Conservation (phyloP, 2,329 filamentous ascomycete genomes). For the Ilyonectria mors-panacis region DNA sequence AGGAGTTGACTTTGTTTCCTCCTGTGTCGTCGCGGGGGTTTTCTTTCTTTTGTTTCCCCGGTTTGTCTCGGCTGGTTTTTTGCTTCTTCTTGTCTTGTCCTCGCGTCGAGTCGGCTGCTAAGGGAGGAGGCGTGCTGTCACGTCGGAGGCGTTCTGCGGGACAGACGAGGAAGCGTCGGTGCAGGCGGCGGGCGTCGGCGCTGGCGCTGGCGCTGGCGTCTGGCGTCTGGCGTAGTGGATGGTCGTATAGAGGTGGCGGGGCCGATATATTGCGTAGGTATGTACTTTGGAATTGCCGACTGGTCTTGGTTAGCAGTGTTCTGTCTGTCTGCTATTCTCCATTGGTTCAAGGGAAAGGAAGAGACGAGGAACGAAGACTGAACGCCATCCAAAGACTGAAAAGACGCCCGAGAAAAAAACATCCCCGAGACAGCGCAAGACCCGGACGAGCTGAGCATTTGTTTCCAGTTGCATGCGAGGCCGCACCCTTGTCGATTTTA, state of each 20-base stretch:
- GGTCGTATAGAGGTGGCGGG: slow-evolving; percentile 16
- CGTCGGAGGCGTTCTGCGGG: slow-evolving; percentile 1
- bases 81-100: background rate
- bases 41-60: background rate
- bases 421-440: background rate
- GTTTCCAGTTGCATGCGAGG: background rate
- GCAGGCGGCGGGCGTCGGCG: slow-evolving; percentile 1
- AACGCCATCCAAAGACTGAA: no score
- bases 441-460: background rate
- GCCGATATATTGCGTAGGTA: slow-evolving; percentile 16
- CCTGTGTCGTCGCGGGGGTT: background rate
- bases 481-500: background rate
- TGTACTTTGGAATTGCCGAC: background rate
- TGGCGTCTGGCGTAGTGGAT: slow-evolving; percentile 2
- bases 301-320: slow-evolving; percentile 5
- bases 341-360: no score
- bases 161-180: background rate
- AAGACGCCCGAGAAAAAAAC: background rate
- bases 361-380: no score
- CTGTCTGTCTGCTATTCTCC: background rate
- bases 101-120: background rate
- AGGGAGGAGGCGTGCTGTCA: background rate
- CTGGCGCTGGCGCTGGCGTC: slow-evolving; percentile 9
- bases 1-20: background rate
- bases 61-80: background rate